Evolutionary conservation across 352 stramenopile species (phyloP), one percentile per base, ranked within the genome.

Genomic region (Chrysophaeum taylorii): DNA sequence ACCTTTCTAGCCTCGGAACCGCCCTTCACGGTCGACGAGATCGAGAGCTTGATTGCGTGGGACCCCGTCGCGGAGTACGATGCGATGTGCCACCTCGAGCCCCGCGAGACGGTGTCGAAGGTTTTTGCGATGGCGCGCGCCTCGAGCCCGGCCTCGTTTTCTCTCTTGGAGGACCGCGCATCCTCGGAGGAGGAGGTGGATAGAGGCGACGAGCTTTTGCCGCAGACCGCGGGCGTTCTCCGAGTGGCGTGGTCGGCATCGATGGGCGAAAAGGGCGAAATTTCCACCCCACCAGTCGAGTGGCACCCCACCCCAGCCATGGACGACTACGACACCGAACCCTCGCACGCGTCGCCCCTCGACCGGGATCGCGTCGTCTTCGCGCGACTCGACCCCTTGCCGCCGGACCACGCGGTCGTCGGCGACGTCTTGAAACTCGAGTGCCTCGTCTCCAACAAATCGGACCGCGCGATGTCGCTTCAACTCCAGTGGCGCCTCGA

Each of bases 381-480:
- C n/a, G n/a, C n/a, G n/a, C n/a, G n/a, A n/a, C n/a, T n/a, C n/a
- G n/a, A n/a, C n/a, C n/a, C n/a, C n/a, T n/a, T n/a, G 50, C 50
- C 23, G 50, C 50, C 25, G 50, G 5, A 37, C 23, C 23, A 29
- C 27, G 50, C 21, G 7, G 50, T 21, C 50, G 15, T 62, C 9
- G 25, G 57, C 48, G 48, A 60, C 18, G 48, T 9, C 18, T 5
- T 33, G 18, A 25, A 60, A 4, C 7, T 5, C 48, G 25, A 15
- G 5, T 60, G 48, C 48, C 18, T 21, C 33, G 35, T 66, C 1
- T 27, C n/a, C 12, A 66, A 66, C 35, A 31, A 36, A 2, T 42
- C 9, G 9, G 36, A 73, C 64, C 69, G 73, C 53, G 66, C 74
- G 43, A 71, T 73, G 21, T 27, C 74, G 7, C 68, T 79, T 9